phyloP scores from a whole-genome alignment of 2,329 filamentous ascomycete species.

The Immersiporthe knoxdaviesiana region DNA sequence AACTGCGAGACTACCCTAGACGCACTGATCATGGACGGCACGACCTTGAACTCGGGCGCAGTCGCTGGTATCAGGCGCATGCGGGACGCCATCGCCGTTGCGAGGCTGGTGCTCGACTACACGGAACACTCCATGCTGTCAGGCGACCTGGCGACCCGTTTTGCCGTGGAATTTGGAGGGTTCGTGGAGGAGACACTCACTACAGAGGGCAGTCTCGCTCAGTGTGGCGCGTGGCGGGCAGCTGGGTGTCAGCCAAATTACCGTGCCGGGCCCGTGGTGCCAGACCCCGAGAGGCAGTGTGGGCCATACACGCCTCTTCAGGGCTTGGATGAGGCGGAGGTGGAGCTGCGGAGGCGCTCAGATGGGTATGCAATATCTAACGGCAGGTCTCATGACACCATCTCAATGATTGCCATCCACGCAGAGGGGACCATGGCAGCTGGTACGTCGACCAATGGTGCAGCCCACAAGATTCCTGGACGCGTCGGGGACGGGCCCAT shows the following conservation, averaged over 20 bases:
- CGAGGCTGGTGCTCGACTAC: slow-evolving; percentile 53
- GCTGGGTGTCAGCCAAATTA: slow-evolving; percentile 55
- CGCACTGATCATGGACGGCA: slow-evolving; percentile 62
- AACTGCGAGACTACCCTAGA: slow-evolving; percentile 61
- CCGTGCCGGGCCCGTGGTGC: slow-evolving; percentile 47
- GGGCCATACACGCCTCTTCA: slow-evolving; percentile 50
- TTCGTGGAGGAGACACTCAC: slow-evolving; percentile 49
- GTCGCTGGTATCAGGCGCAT: slow-evolving; percentile 56
- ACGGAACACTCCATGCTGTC: slow-evolving; percentile 54
- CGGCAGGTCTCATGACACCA: slow-evolving; percentile 53
- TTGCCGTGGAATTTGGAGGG: slow-evolving; percentile 53
- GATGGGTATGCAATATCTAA: slow-evolving; percentile 20
- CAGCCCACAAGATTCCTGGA: slow-evolving; percentile 57
- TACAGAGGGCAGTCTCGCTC: slow-evolving; percentile 44
- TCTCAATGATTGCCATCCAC: slow-evolving; percentile 55
- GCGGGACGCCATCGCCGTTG: slow-evolving; percentile 53
- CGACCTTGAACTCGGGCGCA: slow-evolving; percentile 55
- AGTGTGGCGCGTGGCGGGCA: slow-evolving; percentile 49
- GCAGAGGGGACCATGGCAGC: slow-evolving; percentile 52
- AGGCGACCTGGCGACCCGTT: slow-evolving; percentile 57
- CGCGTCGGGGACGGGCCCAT: slow-evolving; percentile 61
- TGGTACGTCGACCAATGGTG: slow-evolving; percentile 60
- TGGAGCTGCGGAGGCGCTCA: slow-evolving; percentile 17
- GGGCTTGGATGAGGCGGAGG: slow-evolving; percentile 27
- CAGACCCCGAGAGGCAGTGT: slow-evolving; percentile 47